Conservation (phyloP, 495 filamentous ascomycete genomes). For the Monascus purpureus region DNA sequence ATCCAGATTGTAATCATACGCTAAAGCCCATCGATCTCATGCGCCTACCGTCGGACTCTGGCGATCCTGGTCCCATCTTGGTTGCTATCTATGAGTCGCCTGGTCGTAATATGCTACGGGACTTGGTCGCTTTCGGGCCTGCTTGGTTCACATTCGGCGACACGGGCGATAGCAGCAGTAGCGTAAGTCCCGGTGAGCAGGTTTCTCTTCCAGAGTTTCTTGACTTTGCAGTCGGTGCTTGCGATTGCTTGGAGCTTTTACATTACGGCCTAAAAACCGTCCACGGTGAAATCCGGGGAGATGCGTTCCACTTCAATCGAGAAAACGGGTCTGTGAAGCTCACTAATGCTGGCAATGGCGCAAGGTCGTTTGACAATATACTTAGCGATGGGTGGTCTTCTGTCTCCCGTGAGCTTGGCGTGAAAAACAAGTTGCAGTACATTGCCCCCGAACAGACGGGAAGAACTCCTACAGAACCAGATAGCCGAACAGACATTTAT, state of each 20-base stretch:
- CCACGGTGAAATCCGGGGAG: slow-evolving; percentile 75
- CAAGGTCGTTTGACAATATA: slow-evolving; percentile 76
- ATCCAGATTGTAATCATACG: slow-evolving; percentile 61
- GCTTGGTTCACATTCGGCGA: slow-evolving; percentile 48
- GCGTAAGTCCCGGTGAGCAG: slow-evolving; percentile 37
- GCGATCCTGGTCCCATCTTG: slow-evolving; percentile 49
- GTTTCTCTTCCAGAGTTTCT: slow-evolving; percentile 62
- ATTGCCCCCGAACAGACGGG: slow-evolving; percentile 90
- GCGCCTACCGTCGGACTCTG: slow-evolving; percentile 45
- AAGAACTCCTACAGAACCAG: slow-evolving; percentile 75
- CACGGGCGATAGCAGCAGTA: slow-evolving; percentile 31
- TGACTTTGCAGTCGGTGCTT: slow-evolving; percentile 77
- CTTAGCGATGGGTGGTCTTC: slow-evolving; percentile 74
- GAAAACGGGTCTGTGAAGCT: slow-evolving; percentile 59
- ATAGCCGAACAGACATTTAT: slow-evolving; percentile 83
- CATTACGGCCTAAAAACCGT: slow-evolving; percentile 73
- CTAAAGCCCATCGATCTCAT: slow-evolving; percentile 60
- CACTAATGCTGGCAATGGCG: slow-evolving; percentile 70
- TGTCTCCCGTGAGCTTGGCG: slow-evolving; percentile 62
- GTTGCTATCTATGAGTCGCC: slow-evolving; percentile 70
- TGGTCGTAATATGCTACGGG: slow-evolving; percentile 55
- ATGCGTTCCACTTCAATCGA: slow-evolving; percentile 72
- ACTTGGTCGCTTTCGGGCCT: slow-evolving; percentile 61
- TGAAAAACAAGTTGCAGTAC: slow-evolving; percentile 71
- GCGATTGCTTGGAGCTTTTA: slow-evolving; percentile 70